Conservation (phyloP, 176 grass and related monocot species). For the Bolboschoenus planiculmis region DNA sequence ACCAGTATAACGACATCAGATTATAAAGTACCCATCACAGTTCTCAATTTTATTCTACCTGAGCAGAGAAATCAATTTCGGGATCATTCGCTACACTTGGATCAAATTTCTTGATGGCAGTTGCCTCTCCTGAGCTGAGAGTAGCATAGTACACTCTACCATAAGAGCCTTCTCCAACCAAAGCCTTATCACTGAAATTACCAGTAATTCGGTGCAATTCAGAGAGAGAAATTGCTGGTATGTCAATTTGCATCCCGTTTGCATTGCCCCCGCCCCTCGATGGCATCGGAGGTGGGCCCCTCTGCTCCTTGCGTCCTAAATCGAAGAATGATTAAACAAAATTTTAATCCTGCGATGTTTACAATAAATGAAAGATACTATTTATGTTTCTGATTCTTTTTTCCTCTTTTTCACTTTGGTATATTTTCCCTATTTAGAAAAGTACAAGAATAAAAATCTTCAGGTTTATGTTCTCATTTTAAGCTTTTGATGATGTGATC, state of each 20-base stretch:
- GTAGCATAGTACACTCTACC: constrained; percentile 75
- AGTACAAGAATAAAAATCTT: background rate
- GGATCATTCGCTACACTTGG: constrained; percentile 49
- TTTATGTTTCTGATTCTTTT: background rate
- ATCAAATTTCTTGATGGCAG: constrained; percentile 82
- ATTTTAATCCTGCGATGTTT: background rate
- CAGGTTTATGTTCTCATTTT: background rate
- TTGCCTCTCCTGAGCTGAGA: constrained; percentile 45
- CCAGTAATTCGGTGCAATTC: constrained; percentile 66
- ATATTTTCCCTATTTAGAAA: background rate
- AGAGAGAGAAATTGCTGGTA: constrained; percentile 43
- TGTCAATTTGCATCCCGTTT: constrained; percentile 64
- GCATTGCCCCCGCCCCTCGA: constrained; percentile 34
- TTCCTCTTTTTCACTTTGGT: background rate
- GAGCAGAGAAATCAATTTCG: constrained; percentile 62
- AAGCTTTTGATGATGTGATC: background rate
- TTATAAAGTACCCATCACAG: background rate
- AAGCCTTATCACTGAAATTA: constrained; percentile 54
- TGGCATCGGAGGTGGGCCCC: constrained; percentile 45
- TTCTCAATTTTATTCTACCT: constrained; percentile 21
- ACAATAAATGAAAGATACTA: background rate
- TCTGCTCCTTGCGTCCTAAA: constrained; percentile 30
- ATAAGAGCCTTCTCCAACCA: constrained; percentile 89
- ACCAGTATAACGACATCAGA: background rate
- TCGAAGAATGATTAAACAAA: background rate